These are phyloP conservation scores for Cystobasidiaceae sp. DNA, from an alignment of 1,284 basidiomycete species.

Conservation along the genomic window DNA sequence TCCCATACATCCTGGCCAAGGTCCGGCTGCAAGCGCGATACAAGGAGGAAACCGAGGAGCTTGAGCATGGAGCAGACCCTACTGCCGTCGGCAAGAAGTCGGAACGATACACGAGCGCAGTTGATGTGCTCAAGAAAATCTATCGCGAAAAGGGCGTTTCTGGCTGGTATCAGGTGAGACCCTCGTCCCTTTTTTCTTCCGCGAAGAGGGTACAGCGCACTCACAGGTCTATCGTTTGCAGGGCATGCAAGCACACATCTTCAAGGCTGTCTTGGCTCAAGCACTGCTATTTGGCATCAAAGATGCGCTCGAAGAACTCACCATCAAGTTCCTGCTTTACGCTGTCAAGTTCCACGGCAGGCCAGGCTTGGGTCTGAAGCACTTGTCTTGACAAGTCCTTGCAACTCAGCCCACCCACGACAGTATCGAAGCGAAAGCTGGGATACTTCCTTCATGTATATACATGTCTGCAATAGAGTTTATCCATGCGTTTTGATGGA, in stretches of 20 bases:
- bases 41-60: slow-evolving; percentile 34
- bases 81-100: slow-evolving; percentile 35
- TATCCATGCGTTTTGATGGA: too few species aligned
- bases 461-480: too few species aligned
- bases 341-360: slow-evolving; percentile 20
- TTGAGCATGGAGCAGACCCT: not conserved
- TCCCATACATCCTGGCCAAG: slow-evolving; percentile 77
- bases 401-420: too few species aligned
- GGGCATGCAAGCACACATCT: slow-evolving; percentile 88
- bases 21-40: slow-evolving; percentile 81
- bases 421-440: too few species aligned
- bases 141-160: slow-evolving; percentile 58
- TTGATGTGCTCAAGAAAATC: slow-evolving; percentile 69
- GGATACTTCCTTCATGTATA: too few species aligned
- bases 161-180: slow-evolving; percentile 81
- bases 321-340: slow-evolving; percentile 11
- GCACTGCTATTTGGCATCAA: slow-evolving; percentile 48
- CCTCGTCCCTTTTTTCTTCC: not conserved
- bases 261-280: slow-evolving; percentile 80
- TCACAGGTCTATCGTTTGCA: slow-evolving; percentile 33
- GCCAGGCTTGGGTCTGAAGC: slow-evolving; percentile 24
- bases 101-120: slow-evolving; percentile 59
- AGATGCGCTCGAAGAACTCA: slow-evolving; percentile 40
- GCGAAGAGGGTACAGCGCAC: too few species aligned
- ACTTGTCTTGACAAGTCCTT: not conserved